Conservation (phyloP, 805 yeast genomes). For the Dipodascus geniculatus region DNA sequence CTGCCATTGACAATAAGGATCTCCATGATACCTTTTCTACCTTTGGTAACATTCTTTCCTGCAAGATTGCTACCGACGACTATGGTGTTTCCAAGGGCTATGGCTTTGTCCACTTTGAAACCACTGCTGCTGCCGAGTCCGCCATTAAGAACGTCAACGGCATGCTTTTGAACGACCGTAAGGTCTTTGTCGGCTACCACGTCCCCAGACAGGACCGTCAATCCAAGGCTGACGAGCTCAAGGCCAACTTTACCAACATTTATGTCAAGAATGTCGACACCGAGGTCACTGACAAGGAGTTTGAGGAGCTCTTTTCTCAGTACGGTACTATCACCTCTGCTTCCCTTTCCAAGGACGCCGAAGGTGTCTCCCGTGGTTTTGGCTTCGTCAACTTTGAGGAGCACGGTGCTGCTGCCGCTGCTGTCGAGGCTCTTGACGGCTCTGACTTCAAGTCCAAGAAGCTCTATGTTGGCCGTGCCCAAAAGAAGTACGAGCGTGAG, state of each 20-base stretch:
- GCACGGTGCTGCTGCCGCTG: slow-evolving; percentile 81
- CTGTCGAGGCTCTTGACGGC: slow-evolving; percentile 87
- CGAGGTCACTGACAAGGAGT: slow-evolving; percentile 41
- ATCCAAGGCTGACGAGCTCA: slow-evolving; percentile 79
- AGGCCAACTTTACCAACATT: slow-evolving; percentile 90
- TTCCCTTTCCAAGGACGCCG: slow-evolving; percentile 64
- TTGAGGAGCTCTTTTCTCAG: slow-evolving; percentile 57
- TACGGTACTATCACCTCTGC: slow-evolving; percentile 79
- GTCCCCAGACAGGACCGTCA: slow-evolving; percentile 87
- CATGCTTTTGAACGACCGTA: slow-evolving; percentile 92
- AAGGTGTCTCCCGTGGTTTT: slow-evolving; percentile 88
- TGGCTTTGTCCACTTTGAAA: slow-evolving; percentile 95
- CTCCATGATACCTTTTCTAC: slow-evolving; percentile 96
- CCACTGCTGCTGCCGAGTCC: slow-evolving; percentile 81
- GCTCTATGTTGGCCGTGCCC: slow-evolving; percentile 96
- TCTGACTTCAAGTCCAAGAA: slow-evolving; percentile 60
- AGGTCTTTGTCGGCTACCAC: slow-evolving; percentile 93
- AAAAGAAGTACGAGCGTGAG: slow-evolving; percentile 94
- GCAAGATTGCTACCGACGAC: slow-evolving; percentile 94
- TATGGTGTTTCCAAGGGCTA: slow-evolving; percentile 87
- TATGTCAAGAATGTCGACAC: slow-evolving; percentile 81
- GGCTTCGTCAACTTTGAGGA: slow-evolving; percentile 87
- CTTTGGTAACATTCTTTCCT: slow-evolving; percentile 89
- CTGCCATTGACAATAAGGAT: slow-evolving; percentile 97
- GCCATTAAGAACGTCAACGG: slow-evolving; percentile 98